Percentiles rank a stretch among this genome's conserved stretches.
phyloP scores from a whole-genome alignment of 139 green algal species.

The Chlorella sp. region DNA sequence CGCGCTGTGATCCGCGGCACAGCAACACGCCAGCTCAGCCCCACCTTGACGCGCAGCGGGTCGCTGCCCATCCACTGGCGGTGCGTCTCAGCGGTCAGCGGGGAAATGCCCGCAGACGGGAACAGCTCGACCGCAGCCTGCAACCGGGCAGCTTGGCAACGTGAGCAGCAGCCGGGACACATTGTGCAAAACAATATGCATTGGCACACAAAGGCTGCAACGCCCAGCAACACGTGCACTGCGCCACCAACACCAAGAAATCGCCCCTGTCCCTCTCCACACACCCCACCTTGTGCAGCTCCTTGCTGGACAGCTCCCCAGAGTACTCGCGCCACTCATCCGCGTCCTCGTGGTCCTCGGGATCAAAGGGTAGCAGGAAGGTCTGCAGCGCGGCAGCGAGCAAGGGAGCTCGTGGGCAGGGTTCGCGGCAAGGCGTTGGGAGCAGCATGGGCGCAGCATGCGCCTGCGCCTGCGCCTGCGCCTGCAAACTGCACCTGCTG shows the following conservation, averaged over 20 bases:
- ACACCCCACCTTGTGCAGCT: slow-evolving; percentile 25
- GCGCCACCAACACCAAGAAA: no score
- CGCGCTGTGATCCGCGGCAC: neutral
- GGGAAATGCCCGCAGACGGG: neutral
- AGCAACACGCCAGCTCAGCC: neutral
- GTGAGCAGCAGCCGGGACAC: neutral
- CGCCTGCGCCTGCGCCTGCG: no score
- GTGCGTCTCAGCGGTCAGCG: neutral
- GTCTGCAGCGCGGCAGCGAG: slow-evolving; percentile 14
- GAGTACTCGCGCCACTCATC: slow-evolving; percentile 40
- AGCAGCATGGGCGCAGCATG: neutral
- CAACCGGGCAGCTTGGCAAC: neutral
- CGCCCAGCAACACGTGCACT: neutral
- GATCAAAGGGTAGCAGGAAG: slow-evolving; percentile 49
- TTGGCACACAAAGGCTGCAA: neutral
- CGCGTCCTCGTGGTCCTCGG: slow-evolving; percentile 46
- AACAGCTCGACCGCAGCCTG: slow-evolving; percentile 20
- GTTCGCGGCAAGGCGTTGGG: neutral
- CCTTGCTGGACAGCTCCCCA: slow-evolving; percentile 10
- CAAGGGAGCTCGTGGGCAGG: neutral
- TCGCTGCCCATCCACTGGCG: neutral
- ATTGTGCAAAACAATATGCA: neutral
- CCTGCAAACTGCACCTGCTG: no score
- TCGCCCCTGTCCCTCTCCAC: no score
- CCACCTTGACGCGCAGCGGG: neutral